These are phyloP conservation scores for Bryopsis sp. DNA, from an alignment of 139 green algal species.

Conservation along the genomic window DNA sequence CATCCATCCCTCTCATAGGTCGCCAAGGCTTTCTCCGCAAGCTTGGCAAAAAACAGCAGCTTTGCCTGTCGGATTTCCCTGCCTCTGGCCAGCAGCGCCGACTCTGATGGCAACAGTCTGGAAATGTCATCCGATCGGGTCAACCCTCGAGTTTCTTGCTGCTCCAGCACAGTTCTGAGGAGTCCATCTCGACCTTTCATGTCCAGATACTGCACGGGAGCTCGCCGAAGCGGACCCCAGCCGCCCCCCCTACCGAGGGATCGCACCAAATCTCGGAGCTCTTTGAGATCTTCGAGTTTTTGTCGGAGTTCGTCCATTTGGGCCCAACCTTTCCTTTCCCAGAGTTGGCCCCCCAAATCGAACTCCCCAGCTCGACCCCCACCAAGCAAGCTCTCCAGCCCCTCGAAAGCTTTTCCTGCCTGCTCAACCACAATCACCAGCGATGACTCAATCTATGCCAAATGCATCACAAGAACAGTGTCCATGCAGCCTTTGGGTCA, in stretches of 20 bases:
- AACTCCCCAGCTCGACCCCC: constrained; percentile 42
- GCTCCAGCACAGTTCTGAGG: constrained; percentile 68
- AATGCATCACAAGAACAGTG: constrained; percentile 45
- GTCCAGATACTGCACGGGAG: constrained; percentile 50
- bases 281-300: constrained; percentile 61
- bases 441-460: too few relatives aligned
- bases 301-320: constrained; percentile 63
- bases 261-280: constrained; percentile 77
- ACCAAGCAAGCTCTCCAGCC: constrained; percentile 69
- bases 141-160: constrained; percentile 76
- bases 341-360: constrained; percentile 55
- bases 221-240: constrained; percentile 68
- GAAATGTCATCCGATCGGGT: constrained; percentile 77
- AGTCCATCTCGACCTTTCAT: constrained; percentile 55
- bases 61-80: constrained; percentile 60
- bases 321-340: constrained; percentile 63
- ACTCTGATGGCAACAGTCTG: constrained; percentile 63
- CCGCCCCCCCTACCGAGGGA: constrained; percentile 69
- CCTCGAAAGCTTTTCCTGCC: constrained; percentile 69
- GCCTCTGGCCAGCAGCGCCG: constrained; percentile 57
- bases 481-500: too few relatives aligned
- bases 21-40: constrained; percentile 71
- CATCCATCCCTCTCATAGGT: constrained; percentile 82
- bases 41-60: constrained; percentile 73
- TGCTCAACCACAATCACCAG: not conserved